These are phyloP conservation scores for Oryza glumipatula DNA, from an alignment of 176 grass and related monocot genomes.

Conservation along the genomic window DNA sequence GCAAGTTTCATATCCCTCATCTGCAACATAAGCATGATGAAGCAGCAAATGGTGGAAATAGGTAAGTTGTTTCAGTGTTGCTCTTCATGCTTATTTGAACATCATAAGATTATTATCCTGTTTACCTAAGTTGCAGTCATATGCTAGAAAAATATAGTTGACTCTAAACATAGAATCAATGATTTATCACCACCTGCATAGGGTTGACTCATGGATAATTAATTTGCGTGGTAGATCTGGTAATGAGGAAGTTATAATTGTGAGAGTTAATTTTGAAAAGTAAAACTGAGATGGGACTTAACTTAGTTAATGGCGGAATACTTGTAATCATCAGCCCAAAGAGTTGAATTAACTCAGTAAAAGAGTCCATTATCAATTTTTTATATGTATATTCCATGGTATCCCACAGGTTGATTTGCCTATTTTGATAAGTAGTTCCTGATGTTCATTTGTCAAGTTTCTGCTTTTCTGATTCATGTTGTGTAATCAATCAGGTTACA, in stretches of 20 bases:
- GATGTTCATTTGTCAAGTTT: conserved; percentile 20
- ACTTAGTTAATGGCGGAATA: conserved; percentile 1
- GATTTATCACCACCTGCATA: conserved; percentile 14
- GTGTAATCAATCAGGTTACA: conserved; percentile 67
- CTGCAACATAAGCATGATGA: conserved; percentile 97
- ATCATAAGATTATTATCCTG: conserved; percentile 30
- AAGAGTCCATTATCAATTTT: not conserved
- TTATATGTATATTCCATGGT: conserved; percentile 12
- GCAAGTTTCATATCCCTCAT: conserved; percentile 88
- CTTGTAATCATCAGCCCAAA: conserved; percentile 1
- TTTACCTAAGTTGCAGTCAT: not conserved
- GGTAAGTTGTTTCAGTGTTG: conserved; percentile 50
- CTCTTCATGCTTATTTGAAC: not conserved
- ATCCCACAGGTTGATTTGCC: conserved; percentile 6
- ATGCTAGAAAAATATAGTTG: conserved; percentile 7
- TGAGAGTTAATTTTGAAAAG: not conserved
- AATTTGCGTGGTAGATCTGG: not conserved
- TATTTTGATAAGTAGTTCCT: conserved; percentile 29
- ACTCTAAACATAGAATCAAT: not conserved
- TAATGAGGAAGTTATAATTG: conserved; percentile 6
- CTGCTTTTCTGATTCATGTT: conserved; percentile 47
- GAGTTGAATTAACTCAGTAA: conserved; percentile 8
- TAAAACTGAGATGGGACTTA: not conserved
- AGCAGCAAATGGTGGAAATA: conserved; percentile 99
- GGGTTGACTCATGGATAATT: conserved; percentile 5